Conservation (phyloP, 2,329 filamentous ascomycete species). For the Cladosporium colombiae region DNA sequence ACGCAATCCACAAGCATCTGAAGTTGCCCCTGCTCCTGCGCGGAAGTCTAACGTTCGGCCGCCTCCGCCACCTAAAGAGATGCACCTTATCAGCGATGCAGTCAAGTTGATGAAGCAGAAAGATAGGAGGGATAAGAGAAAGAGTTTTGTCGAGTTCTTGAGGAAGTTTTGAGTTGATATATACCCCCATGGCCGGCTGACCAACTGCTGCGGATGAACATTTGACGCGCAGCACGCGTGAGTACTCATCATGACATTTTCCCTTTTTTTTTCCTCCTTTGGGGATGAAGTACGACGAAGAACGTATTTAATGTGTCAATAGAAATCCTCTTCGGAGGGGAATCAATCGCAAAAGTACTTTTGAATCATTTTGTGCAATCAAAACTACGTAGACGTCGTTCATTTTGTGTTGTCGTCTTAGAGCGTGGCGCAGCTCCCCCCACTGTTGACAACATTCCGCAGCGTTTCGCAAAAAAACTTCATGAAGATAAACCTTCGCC, state of each 20-base stretch:
- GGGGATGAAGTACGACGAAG: too few species aligned
- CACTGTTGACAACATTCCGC: too few species aligned
- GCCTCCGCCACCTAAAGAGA: slow-evolving; percentile 9
- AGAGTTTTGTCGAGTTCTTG: slow-evolving; percentile 28
- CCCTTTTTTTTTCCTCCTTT: not conserved
- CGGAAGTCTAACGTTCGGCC: not conserved
- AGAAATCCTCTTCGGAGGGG: not conserved
- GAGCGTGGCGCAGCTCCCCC: too few species aligned
- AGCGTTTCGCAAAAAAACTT: too few species aligned
- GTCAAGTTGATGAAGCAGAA: slow-evolving; percentile 30
- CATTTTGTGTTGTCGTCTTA: too few species aligned
- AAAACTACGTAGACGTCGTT: not conserved
- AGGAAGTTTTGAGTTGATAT: slow-evolving; percentile 20
- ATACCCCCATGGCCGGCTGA: not conserved
- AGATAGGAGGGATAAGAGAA: slow-evolving; percentile 24
- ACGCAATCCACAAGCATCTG: slow-evolving; percentile 9
- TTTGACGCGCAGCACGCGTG: not conserved
- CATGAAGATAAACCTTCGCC: too few species aligned
- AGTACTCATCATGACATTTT: not conserved
- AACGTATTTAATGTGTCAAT: not conserved
- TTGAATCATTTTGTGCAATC: not conserved
- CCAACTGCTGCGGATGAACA: not conserved
- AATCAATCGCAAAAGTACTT: not conserved
- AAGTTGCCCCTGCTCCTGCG: not conserved
- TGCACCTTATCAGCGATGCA: slow-evolving; percentile 30